Evolutionary conservation across 345 rosid genomes (phyloP).

Genomic region (Ailanthus altissimus): DNA sequence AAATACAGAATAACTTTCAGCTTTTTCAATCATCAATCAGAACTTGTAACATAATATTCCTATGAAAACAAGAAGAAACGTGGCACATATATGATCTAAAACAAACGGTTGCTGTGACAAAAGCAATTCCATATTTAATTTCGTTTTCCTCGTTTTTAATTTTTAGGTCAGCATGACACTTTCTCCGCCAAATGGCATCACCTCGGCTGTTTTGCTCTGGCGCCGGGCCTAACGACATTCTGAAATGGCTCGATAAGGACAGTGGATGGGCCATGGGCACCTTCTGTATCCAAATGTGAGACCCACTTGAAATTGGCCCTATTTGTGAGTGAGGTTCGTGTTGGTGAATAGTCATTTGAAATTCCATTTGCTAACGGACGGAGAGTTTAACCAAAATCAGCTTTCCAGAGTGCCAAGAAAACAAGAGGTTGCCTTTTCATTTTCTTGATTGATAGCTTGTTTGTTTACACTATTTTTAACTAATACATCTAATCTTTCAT

Average conservation of each 20-base stretch:
- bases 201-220: constrained; percentile 9
- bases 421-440: not conserved
- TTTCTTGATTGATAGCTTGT: not conserved
- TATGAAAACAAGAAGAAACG: too few species aligned
- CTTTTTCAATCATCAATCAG: not conserved
- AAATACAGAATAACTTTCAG: not conserved
- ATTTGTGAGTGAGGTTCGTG: not conserved
- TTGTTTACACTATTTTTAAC: not conserved
- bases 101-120: not conserved
- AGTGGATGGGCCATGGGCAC: too few species aligned
- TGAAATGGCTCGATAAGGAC: too few species aligned
- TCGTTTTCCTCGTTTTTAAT: not conserved
- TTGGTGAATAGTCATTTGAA: constrained; percentile 10
- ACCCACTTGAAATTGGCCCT: not conserved
- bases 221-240: not conserved
- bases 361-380: not conserved
- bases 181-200: constrained; percentile 20
- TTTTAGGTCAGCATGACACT: not conserved
- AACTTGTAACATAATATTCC: not conserved
- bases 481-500: not conserved
- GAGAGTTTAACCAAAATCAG: too few species aligned
- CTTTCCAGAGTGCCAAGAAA: not conserved
- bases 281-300: not conserved
- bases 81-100: not conserved
- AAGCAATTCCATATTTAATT: not conserved